These are phyloP conservation scores for Cenchrus americanus DNA, from an alignment of 176 grass and related monocot species.

Conservation along the genomic window DNA sequence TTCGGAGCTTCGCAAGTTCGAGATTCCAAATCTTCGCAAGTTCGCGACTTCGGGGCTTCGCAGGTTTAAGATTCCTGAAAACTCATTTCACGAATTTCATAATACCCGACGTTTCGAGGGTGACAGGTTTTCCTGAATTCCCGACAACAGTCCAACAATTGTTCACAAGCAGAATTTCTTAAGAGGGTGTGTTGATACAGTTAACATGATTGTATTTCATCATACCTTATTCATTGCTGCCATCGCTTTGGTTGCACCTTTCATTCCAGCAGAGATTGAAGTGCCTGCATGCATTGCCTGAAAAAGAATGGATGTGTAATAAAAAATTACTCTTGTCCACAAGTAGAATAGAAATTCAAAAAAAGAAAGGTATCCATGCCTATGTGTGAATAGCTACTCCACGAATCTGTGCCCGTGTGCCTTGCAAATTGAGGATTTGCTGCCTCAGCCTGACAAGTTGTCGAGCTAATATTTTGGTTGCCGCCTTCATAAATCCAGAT, in stretches of 20 bases:
- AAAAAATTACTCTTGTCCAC: neutral
- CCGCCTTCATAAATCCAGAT: slow-evolving; percentile 65
- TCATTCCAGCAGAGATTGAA: slow-evolving; percentile 99
- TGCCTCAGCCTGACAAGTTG: slow-evolving; percentile 93
- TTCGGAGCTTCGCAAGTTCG: no score
- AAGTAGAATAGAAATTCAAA: slow-evolving; percentile 8
- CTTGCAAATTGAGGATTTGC: slow-evolving; percentile 97
- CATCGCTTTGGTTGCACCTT: slow-evolving; percentile 99
- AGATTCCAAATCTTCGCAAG: no score
- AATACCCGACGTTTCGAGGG: no score
- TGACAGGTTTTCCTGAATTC: no score
- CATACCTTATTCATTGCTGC: slow-evolving; percentile 98
- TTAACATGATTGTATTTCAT: slow-evolving; percentile 35
- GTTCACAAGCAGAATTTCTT: slow-evolving; percentile 34
- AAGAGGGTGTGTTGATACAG: slow-evolving; percentile 8
- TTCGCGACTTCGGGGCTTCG: no score
- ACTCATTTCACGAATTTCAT: no score
- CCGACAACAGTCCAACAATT: slow-evolving; percentile 2
- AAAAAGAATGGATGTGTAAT: slow-evolving; percentile 35
- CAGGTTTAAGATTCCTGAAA: no score
- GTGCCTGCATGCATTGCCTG: slow-evolving; percentile 96
- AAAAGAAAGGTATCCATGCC: slow-evolving; percentile 35
- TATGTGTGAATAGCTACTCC: slow-evolving; percentile 97
- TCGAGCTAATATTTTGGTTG: slow-evolving; percentile 94
- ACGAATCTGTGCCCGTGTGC: slow-evolving; percentile 91